Percentiles rank a stretch among this genome's conserved stretches.
These are phyloP conservation scores for Serendipita vermifera DNA, from an alignment of 768 basidiomycete genomes.

Conservation along the genomic window DNA sequence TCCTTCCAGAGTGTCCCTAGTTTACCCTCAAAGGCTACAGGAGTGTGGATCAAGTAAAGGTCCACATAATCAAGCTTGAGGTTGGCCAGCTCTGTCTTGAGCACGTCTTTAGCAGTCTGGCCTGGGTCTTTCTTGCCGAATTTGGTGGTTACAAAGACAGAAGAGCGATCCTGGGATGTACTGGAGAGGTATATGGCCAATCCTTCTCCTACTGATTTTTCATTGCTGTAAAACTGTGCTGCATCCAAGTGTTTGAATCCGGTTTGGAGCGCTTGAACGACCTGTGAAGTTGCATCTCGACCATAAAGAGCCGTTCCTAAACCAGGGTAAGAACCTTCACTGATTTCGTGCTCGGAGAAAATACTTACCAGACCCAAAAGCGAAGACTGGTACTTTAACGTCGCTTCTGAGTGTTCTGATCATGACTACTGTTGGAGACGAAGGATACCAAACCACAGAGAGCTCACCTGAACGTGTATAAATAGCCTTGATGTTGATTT, in stretches of 20 bases:
- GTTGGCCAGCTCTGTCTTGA: conserved; percentile 22
- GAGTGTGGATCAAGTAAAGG: conserved; percentile 25
- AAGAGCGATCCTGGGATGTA: conserved; percentile 15
- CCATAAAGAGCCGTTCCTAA: neutral
- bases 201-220: conserved; percentile 21
- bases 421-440: too few species aligned
- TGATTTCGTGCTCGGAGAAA: neutral
- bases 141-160: conserved; percentile 23
- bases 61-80: conserved; percentile 22
- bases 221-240: conserved; percentile 24
- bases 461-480: too few species aligned
- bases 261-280: conserved; percentile 17
- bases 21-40: conserved; percentile 12
- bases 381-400: neutral
- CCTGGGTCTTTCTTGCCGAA: conserved; percentile 12
- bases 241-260: conserved; percentile 23
- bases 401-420: neutral
- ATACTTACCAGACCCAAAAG: neutral
- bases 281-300: neutral
- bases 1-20: conserved; percentile 20
- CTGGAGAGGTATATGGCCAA: conserved; percentile 18
- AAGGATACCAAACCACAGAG: too few species aligned
- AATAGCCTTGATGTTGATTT: too few species aligned
- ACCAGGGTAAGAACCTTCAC: neutral
- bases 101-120: conserved; percentile 16